These are phyloP conservation scores for Colletotrichum higginsianum DNA, from an alignment of 2,329 filamentous ascomycete species.

Conservation along the genomic window DNA sequence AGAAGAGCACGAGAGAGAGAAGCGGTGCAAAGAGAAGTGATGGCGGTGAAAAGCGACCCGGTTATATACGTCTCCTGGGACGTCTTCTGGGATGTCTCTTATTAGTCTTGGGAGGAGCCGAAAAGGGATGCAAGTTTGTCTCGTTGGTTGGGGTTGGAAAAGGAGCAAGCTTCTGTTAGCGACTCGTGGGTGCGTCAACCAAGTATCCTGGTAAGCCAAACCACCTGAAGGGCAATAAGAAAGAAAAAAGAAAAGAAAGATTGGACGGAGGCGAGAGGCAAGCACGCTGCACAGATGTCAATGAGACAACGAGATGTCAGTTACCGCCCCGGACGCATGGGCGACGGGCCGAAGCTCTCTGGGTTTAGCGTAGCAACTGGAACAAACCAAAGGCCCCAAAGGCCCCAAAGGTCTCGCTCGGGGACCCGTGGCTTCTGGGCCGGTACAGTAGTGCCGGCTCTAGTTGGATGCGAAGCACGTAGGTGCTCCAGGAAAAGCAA, in stretches of 20 bases:
- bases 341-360: conserved; percentile 37
- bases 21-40: conserved; percentile 13
- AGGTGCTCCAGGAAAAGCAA: conserved; percentile 36
- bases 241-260: conserved; percentile 40
- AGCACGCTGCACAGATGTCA: conserved; percentile 29
- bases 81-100: no score
- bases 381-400: conserved; percentile 12
- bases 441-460: conserved; percentile 38
- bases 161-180: conserved; percentile 22
- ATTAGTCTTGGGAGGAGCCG: conserved; percentile 15
- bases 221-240: conserved; percentile 38
- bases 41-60: conserved; percentile 28
- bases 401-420: conserved; percentile 29
- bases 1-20: conserved; percentile 25
- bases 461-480: conserved; percentile 33
- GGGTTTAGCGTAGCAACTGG: conserved; percentile 36
- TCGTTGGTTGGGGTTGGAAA: conserved; percentile 29
- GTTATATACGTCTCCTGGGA: conserved; percentile 36
- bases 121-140: conserved; percentile 41
- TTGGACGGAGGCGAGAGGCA: conserved; percentile 39
- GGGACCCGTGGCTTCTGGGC: conserved; percentile 34
- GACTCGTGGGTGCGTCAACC: conserved; percentile 35
- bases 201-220: conserved; percentile 31
- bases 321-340: conserved; percentile 40
- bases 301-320: conserved; percentile 43